Base-by-base conservation (phyloP, 2,329 filamentous ascomycete species). In the Didymella arachidicola region DNA sequence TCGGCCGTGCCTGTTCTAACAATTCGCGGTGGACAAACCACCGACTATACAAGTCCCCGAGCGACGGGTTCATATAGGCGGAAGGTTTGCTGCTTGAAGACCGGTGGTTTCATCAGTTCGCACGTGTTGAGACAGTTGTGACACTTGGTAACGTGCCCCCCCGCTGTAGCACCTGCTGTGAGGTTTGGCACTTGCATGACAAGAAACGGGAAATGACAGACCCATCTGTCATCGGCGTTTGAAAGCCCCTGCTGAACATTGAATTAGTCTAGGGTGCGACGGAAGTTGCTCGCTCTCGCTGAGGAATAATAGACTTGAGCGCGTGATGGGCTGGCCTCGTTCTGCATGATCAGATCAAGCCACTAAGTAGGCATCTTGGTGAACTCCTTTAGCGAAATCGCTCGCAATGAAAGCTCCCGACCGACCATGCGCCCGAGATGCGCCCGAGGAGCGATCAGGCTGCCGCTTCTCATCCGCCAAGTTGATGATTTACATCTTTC, bases 91-190 rank as follows among this genome's bases (percentile, higher is more conserved):
- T 48, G 36, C 29, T 12, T 11, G 12, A 11, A 32, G 41, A 19
- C 39, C 45, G 56, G 45, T 30, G 50, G 56, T 59, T 59, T 59
- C 56, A 50, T 30, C 7, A 7, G 18, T 5, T 26, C 36, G 51
- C 50, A 53, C 56, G 39, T 34, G 39, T 48, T 46, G 56, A 59
- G 56, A 53, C 56, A 49, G 27, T 19, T 50, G 19, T 53, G 56
- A 59, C 56, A 53, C 49, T 53, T 26, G 14, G 34, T 59, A 53
- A 50, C 50, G 50, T 53, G 38, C 27, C 32, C 25, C 25, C 30
- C 22, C 32, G 30, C 32, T 27, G 34, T 5, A 45, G 22, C 39
- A 8, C n/a, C 29, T 11, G 25, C 32, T 34, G 39, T 49, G 32
- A 34, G 19, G 34, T 39, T 45, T 44, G 29, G 43, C 55, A 58